These are phyloP conservation scores for Arabidopsis lyrata DNA, from an alignment of 441 rosid species.

Conservation along the genomic window DNA sequence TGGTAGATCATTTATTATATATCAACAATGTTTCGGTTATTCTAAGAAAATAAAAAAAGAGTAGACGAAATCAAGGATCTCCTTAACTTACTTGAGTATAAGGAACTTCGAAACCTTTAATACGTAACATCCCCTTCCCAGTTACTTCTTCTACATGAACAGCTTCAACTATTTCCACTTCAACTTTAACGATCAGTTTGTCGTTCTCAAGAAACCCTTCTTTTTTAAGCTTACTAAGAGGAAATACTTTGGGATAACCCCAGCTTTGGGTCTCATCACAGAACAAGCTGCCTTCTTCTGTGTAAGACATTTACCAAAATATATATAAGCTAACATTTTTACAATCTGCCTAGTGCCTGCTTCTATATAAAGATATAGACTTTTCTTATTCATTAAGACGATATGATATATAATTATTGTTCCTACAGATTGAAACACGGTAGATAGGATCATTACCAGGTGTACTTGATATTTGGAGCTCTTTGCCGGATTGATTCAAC, in stretches of 20 bases:
- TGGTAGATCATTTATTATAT: no score
- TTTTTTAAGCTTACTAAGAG: slow-evolving; percentile 5
- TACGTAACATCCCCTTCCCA: no score
- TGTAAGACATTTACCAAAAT: no score
- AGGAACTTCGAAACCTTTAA: slow-evolving; percentile 1
- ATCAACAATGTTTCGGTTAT: no score
- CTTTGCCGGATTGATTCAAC: slow-evolving; percentile 31
- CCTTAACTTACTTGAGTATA: background rate
- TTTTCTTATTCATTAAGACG: no score
- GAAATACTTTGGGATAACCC: background rate
- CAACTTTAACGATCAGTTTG: slow-evolving; percentile 15
- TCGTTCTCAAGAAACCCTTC: slow-evolving; percentile 4
- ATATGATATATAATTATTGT: no score
- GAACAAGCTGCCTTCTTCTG: background rate
- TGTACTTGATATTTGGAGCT: background rate
- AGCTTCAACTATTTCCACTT: slow-evolving; percentile 2
- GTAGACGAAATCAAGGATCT: no score
- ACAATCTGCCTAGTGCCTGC: no score
- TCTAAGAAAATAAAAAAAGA: no score
- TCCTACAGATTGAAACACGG: no score
- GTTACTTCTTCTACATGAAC: background rate
- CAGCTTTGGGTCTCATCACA: background rate
- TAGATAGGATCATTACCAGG: slow-evolving; percentile 3
- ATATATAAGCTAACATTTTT: no score
- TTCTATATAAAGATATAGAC: no score